Evolutionary conservation across 2,329 filamentous ascomycete genomes (phyloP).

Genomic region (Sclerotinia minor): DNA sequence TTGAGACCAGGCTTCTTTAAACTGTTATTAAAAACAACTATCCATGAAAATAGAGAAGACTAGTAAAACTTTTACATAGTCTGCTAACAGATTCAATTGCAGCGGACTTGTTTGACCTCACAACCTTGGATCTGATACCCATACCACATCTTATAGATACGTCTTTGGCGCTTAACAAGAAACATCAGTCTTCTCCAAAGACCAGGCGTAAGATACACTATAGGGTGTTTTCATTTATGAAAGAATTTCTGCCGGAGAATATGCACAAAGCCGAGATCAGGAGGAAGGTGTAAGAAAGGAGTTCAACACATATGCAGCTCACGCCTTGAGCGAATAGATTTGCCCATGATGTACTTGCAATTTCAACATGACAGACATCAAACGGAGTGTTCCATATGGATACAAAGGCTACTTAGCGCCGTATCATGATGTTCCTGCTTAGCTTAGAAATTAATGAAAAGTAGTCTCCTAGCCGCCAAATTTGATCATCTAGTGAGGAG

Average conservation of each 20-base stretch:
- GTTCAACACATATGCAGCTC: not conserved
- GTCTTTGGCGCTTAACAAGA: not conserved
- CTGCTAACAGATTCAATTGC: not conserved
- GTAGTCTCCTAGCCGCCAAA: too few species aligned
- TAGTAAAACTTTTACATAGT: not conserved
- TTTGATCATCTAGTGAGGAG: too few species aligned
- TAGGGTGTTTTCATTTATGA: too few species aligned
- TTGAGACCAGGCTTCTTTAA: not conserved
- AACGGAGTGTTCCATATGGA: not conserved
- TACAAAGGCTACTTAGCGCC: slow-evolving; percentile 4
- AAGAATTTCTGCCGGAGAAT: too few species aligned
- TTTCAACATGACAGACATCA: not conserved
- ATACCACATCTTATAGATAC: not conserved
- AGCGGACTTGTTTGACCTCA: not conserved
- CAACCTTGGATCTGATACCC: not conserved
- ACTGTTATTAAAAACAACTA: not conserved
- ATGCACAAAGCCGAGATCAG: not conserved
- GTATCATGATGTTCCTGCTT: not conserved
- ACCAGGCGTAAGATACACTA: not conserved
- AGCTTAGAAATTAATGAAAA: too few species aligned
- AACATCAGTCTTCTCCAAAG: not conserved
- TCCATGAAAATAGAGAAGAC: not conserved
- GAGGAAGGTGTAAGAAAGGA: not conserved
- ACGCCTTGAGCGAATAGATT: not conserved
- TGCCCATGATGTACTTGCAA: not conserved